These are phyloP conservation scores for Thermoascus crustaceus DNA, from an alignment of 2,329 filamentous ascomycete species.

Conservation along the genomic window DNA sequence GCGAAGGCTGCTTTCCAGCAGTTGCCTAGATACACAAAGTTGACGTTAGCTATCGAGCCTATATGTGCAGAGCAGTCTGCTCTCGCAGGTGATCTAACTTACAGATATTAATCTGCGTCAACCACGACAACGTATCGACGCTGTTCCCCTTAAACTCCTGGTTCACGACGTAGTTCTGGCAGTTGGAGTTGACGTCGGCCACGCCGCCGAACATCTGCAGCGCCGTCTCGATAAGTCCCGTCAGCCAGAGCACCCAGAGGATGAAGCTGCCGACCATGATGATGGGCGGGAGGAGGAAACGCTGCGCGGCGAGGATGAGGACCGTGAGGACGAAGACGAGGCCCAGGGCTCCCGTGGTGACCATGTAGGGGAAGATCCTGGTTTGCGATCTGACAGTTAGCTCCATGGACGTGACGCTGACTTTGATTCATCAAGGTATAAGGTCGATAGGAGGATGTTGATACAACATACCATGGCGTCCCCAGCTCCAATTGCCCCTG, in stretches of 20 bases:
- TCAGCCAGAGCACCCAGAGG: constrained; percentile 53
- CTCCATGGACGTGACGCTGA: no score
- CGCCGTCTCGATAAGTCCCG: constrained; percentile 54
- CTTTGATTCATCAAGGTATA: not conserved
- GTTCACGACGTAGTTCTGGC: constrained; percentile 48
- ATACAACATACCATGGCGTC: constrained; percentile 55
- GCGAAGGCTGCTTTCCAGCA: constrained; percentile 57
- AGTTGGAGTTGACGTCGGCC: constrained; percentile 51
- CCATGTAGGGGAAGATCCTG: constrained; percentile 59
- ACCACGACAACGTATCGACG: constrained; percentile 51
- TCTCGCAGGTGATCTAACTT: constrained; percentile 17
- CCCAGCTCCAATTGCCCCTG: constrained; percentile 48
- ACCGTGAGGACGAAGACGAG: constrained; percentile 53
- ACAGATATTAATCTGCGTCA: constrained; percentile 58
- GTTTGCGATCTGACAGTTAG: not conserved
- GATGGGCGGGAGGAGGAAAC: constrained; percentile 49
- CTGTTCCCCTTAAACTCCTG: constrained; percentile 40
- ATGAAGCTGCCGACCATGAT: constrained; percentile 55
- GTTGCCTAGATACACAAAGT: constrained; percentile 34
- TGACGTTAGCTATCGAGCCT: not conserved
- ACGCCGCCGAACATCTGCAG: constrained; percentile 52
- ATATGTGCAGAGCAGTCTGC: not conserved
- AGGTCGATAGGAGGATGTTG: not conserved
- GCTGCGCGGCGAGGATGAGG: constrained; percentile 48
- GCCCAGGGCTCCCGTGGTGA: constrained; percentile 49